Conservation (phyloP, 371 early-diverging fungal species). For the Globomyces sp. region DNA sequence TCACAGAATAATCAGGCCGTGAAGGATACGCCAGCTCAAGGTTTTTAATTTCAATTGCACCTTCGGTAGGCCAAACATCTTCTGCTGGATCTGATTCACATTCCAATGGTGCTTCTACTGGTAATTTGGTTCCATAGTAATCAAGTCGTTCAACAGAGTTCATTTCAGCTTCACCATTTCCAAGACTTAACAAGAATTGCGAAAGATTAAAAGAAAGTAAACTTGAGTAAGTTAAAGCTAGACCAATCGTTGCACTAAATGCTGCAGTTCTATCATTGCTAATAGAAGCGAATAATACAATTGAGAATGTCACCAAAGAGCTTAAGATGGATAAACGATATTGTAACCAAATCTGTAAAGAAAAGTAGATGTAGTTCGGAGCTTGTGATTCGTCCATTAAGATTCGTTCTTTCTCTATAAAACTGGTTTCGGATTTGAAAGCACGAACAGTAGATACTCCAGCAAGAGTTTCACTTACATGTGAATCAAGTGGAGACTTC, state of each 20-base stretch:
- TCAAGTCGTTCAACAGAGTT: slow-evolving; percentile 10
- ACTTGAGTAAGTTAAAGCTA: neutral
- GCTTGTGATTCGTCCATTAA: slow-evolving; percentile 7
- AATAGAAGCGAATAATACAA: neutral
- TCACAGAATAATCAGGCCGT: slow-evolving; percentile 15
- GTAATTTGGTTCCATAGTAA: slow-evolving; percentile 4
- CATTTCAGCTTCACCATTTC: slow-evolving; percentile 9
- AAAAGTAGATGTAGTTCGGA: neutral
- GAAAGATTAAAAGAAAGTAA: neutral
- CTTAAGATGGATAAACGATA: neutral
- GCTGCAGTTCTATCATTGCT: neutral
- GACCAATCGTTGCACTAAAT: neutral
- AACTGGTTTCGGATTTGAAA: slow-evolving; percentile 3
- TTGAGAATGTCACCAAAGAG: slow-evolving; percentile 1
- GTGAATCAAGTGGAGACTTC: slow-evolving; percentile 27
- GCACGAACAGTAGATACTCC: slow-evolving; percentile 28
- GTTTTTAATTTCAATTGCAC: slow-evolving; percentile 3
- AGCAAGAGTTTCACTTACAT: slow-evolving; percentile 32
- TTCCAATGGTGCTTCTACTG: neutral
- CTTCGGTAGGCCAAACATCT: slow-evolving; percentile 13
- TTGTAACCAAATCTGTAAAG: slow-evolving; percentile 1
- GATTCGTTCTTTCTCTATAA: neutral
- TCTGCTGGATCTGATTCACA: neutral
- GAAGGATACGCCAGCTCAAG: slow-evolving; percentile 13
- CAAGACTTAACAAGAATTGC: slow-evolving; percentile 6